Evolutionary conservation across 441 rosid species (phyloP).

Genomic region (Arabidopsis hybrid): DNA sequence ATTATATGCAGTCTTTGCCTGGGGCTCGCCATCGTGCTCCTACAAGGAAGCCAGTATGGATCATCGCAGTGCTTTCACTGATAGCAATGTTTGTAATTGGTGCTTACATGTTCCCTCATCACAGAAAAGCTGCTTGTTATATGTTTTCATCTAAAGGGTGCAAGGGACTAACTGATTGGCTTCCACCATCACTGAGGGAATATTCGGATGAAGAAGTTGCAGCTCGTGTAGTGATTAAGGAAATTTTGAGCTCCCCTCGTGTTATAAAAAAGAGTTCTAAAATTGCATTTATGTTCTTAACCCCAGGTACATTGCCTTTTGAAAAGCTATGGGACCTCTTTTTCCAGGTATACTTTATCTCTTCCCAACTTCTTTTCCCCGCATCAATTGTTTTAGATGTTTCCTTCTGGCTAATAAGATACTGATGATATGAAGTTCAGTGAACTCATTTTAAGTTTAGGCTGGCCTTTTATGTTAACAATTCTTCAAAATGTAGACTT

Average conservation of each 20-base stretch:
- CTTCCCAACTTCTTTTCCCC: slow-evolving; percentile 1
- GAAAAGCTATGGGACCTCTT: slow-evolving; percentile 97
- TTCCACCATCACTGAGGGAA: slow-evolving; percentile 86
- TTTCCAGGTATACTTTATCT: slow-evolving; percentile 59
- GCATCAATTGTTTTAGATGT: not conserved
- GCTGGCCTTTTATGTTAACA: not conserved
- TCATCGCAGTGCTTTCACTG: slow-evolving; percentile 68
- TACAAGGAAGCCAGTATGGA: slow-evolving; percentile 81
- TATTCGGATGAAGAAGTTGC: slow-evolving; percentile 77
- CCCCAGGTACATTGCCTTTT: slow-evolving; percentile 86
- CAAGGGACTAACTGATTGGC: slow-evolving; percentile 77
- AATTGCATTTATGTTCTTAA: slow-evolving; percentile 92
- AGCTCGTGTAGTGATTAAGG: slow-evolving; percentile 73
- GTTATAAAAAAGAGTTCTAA: slow-evolving; percentile 59
- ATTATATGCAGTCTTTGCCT: slow-evolving; percentile 66
- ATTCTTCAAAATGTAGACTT: not conserved
- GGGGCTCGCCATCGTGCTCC: slow-evolving; percentile 74
- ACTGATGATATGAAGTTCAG: not conserved
- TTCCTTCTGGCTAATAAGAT: slow-evolving; percentile 3
- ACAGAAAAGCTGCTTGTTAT: slow-evolving; percentile 69
- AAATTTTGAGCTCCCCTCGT: slow-evolving; percentile 68
- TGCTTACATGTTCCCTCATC: slow-evolving; percentile 82
- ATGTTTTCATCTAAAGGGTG: slow-evolving; percentile 80
- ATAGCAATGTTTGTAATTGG: slow-evolving; percentile 78
- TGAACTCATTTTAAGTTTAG: slow-evolving; percentile 1